Evolutionary conservation across 116 monocot species (phyloP), one percentile per base, ranked within the genome.

Genomic region (Trichopus zeylanicus): DNA sequence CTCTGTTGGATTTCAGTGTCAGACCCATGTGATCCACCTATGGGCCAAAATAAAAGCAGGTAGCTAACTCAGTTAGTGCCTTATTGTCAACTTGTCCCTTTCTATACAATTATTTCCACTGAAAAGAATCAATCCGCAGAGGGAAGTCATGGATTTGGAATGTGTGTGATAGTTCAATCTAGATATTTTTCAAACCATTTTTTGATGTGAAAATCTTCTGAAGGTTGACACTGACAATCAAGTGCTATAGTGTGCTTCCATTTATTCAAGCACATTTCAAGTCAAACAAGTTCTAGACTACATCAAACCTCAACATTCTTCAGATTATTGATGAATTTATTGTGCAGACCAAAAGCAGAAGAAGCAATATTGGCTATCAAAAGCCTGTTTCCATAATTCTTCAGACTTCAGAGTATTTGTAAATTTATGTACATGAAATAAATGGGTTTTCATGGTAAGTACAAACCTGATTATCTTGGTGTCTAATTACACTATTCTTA

Each of bases 1-100:
- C 12, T n/a, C 42, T 13, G 42, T 42, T 31, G 19, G 15, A 49
- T 56, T 32, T 35, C 57, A 57, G 24, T n/a, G 28, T 46, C 38
- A 57, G n/a, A 26, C 63, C 31, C 48, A 70, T 48, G 63, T 63
- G 70, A 56, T 63, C 56, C 48, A 32, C 47, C 34, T 12, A 26
- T 48, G 29, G 19, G 21, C 6, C n/a, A n/a, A 46, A 46, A 72
- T 72, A 65, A 21, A 65, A 53, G 38, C 35, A 46, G 19, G 29
- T 7, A 24, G 27, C 49, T 58, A 53, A 51, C 22, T n/a, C 32
- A 22, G 28, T 53, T 28, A 53, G 53, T 21, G 21, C 49, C 23
- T 49, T 24, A 24, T 24, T 22, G 19, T 24, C 49, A 42, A 42
- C 19, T 49, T 20, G 23, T 49, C 49, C 49, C 19, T 49, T 9